phyloP scores from a whole-genome alignment of 768 basidiomycete genomes.

The Rhizopogon salebrosus region DNA sequence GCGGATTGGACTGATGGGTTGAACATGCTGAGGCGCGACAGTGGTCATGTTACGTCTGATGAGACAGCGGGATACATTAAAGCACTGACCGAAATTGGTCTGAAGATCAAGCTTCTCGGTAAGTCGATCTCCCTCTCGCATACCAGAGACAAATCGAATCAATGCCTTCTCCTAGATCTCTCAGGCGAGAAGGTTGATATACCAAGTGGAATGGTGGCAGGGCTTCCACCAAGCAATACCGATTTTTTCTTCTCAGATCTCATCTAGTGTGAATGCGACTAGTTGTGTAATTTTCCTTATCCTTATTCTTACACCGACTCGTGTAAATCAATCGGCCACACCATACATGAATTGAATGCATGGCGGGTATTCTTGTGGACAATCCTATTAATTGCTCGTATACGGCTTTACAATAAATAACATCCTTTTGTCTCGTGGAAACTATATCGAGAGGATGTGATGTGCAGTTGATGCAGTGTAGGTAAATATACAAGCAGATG shows the following conservation, averaged over 20 bases:
- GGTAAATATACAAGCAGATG: constrained; percentile 21
- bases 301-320: constrained; percentile 2
- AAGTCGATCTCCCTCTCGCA: constrained; percentile 17
- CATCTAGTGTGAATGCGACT: constrained; percentile 10
- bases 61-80: constrained; percentile 86
- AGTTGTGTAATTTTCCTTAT: constrained; percentile 7
- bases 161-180: constrained; percentile 51
- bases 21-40: constrained; percentile 78
- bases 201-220: constrained; percentile 72
- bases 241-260: constrained; percentile 86
- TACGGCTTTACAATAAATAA: constrained; percentile 18
- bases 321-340: constrained; percentile 8
- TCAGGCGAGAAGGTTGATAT: constrained; percentile 89
- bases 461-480: constrained; percentile 59
- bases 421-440: constrained; percentile 11
- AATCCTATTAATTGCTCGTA: constrained; percentile 18
- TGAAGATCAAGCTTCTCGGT: constrained; percentile 89
- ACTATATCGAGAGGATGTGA: constrained; percentile 15
- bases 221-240: constrained; percentile 71
- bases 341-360: constrained; percentile 5
- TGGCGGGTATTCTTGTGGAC: constrained; percentile 13
- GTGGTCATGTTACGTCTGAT: constrained; percentile 77
- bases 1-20: constrained; percentile 94
- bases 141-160: neutral
- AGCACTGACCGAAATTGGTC: constrained; percentile 83